phyloP scores from a whole-genome alignment of 495 filamentous ascomycete species.

The Penicillium desertorum region DNA sequence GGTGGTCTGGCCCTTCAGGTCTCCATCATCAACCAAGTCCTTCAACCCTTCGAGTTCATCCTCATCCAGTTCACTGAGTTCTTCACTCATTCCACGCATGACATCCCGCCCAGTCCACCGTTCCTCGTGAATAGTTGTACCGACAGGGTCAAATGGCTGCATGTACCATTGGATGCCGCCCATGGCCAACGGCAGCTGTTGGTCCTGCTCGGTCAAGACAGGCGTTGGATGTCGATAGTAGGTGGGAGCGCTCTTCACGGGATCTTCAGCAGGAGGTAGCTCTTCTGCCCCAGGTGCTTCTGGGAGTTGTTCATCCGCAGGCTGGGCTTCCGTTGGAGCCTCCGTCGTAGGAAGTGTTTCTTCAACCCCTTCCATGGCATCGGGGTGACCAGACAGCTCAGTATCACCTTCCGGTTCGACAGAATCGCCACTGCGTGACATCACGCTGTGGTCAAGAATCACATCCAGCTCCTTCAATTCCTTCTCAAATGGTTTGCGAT shows the following conservation, averaged over 20 bases:
- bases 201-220: slow-evolving; percentile 41
- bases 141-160: slow-evolving; percentile 72
- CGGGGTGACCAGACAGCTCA: slow-evolving; percentile 16
- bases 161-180: slow-evolving; percentile 91
- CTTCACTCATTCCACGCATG: slow-evolving; percentile 76
- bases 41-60: slow-evolving; percentile 62
- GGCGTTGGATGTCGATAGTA: slow-evolving; percentile 30
- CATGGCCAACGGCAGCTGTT: slow-evolving; percentile 57
- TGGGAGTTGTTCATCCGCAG: slow-evolving; percentile 5
- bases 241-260: slow-evolving; percentile 13
- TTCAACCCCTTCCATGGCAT: slow-evolving; percentile 27
- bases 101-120: slow-evolving; percentile 75
- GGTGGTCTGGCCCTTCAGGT: slow-evolving; percentile 24
- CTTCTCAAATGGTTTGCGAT: slow-evolving; percentile 63
- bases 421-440: slow-evolving; percentile 45
- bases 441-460: slow-evolving; percentile 62
- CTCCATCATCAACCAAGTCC: slow-evolving; percentile 53
- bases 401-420: slow-evolving; percentile 30
- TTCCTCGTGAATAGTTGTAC: slow-evolving; percentile 75
- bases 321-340: slow-evolving; percentile 5
- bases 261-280: slow-evolving; percentile 13
- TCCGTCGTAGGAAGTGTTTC: slow-evolving; percentile 1
- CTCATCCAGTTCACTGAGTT: slow-evolving; percentile 84
- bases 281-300: slow-evolving; percentile 19
- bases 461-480: slow-evolving; percentile 70